A percentile compares a stretch with the other conserved stretches of the same genome.
phyloP scores from a whole-genome alignment of 192 early-diverging fungal species.

The Kickxella alabastrina region DNA sequence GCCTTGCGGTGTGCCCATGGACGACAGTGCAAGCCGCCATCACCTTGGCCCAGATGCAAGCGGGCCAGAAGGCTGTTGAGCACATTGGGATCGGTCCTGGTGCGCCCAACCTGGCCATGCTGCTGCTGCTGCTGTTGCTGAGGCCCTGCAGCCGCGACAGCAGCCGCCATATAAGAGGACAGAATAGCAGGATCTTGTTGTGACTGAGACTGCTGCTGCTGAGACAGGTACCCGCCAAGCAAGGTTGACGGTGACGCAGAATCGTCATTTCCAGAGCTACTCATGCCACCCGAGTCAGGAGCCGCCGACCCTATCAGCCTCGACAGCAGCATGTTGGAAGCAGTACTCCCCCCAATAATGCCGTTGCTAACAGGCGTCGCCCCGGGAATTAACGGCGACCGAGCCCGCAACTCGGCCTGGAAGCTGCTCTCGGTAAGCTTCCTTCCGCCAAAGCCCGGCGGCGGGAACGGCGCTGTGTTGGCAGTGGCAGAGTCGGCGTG shows the following conservation, averaged over 20 bases:
- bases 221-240: background rate
- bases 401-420: conserved; percentile 9
- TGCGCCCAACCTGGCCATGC: conserved; percentile 4
- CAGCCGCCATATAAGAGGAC: conserved; percentile 10
- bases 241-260: background rate
- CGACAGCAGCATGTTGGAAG: conserved; percentile 28
- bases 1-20: conserved; percentile 4
- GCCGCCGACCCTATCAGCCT: conserved; percentile 26
- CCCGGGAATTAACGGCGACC: conserved; percentile 5
- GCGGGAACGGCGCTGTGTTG: conserved; percentile 22
- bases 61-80: conserved; percentile 39
- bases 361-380: background rate
- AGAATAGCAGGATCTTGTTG: conserved; percentile 25
- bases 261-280: background rate
- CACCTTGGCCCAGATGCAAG: conserved; percentile 23
- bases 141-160: conserved; percentile 1
- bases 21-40: conserved; percentile 5
- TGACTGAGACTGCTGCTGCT: conserved; percentile 10
- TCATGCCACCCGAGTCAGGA: background rate
- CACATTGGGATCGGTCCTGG: conserved; percentile 25
- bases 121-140: conserved; percentile 32
- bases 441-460: conserved; percentile 37
- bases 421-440: conserved; percentile 7
- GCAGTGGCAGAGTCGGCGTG: conserved; percentile 1
- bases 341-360: conserved; percentile 2